Percentiles rank a stretch among this genome's conserved stretches.
These are phyloP conservation scores for Cucurbitaria berberidis DNA, from an alignment of 2,329 filamentous ascomycete species.

Conservation along the genomic window DNA sequence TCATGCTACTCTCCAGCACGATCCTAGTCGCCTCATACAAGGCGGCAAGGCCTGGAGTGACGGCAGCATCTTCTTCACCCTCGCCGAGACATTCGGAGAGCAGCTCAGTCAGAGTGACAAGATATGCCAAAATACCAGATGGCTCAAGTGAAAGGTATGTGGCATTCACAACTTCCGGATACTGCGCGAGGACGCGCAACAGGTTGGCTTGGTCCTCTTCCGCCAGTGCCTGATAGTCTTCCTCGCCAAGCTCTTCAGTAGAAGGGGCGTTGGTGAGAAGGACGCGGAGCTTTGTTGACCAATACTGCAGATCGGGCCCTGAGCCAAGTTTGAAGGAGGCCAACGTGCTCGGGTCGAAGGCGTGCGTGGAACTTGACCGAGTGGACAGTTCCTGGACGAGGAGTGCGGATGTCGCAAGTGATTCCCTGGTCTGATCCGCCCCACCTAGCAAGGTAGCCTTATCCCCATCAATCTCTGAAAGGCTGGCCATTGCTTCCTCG, in stretches of 20 bases:
- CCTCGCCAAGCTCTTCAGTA: slow-evolving; percentile 20
- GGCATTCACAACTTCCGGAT: slow-evolving; percentile 36
- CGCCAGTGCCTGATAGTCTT: slow-evolving; percentile 29
- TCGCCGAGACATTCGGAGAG: slow-evolving; percentile 31
- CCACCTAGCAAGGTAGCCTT: slow-evolving; percentile 26
- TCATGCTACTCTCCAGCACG: slow-evolving; percentile 41
- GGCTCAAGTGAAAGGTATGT: slow-evolving; percentile 37
- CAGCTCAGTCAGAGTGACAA: slow-evolving; percentile 34
- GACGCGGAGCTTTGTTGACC: slow-evolving; percentile 29
- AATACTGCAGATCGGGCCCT: slow-evolving; percentile 41
- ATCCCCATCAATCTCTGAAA: slow-evolving; percentile 24
- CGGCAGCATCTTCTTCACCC: slow-evolving; percentile 14
- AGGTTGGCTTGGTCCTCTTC: slow-evolving; percentile 36
- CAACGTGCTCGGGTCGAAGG: slow-evolving; percentile 33
- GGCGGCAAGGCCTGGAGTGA: slow-evolving; percentile 26
- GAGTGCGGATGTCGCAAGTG: slow-evolving; percentile 30
- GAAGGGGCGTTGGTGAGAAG: slow-evolving; percentile 20
- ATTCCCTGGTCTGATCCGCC: slow-evolving; percentile 14
- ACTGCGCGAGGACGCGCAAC: slow-evolving; percentile 37
- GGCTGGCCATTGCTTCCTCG: slow-evolving; percentile 23
- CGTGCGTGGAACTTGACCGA: slow-evolving; percentile 27
- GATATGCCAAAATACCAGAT: slow-evolving; percentile 34
- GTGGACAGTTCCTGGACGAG: slow-evolving; percentile 38
- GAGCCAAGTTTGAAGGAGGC: slow-evolving; percentile 38
- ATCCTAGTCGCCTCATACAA: slow-evolving; percentile 37